phyloP scores from a whole-genome alignment of 352 stramenopile genomes.

The Achlya hypogyna region DNA sequence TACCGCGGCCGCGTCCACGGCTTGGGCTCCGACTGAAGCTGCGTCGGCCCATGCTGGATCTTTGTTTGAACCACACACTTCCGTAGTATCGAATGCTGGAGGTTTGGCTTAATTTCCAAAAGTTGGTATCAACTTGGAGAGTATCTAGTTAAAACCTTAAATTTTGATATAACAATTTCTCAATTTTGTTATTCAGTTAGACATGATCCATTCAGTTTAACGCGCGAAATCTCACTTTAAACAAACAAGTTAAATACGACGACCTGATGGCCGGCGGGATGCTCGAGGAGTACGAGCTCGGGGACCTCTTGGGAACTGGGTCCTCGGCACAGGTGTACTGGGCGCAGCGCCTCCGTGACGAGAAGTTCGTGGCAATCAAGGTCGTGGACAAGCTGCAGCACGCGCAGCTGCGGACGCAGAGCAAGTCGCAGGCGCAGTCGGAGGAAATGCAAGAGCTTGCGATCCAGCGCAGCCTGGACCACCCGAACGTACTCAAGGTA shows the following conservation, averaged over 20 bases:
- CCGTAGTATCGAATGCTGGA: background rate
- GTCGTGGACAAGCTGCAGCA: constrained; percentile 73
- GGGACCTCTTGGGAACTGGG: constrained; percentile 62
- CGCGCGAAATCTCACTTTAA: no score
- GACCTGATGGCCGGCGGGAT: background rate
- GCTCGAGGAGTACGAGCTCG: constrained; percentile 16
- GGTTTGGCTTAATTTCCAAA: background rate
- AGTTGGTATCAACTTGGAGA: no score
- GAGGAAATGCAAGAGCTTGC: constrained; percentile 61
- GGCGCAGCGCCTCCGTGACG: constrained; percentile 29
- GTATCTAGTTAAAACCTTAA: no score
- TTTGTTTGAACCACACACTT: constrained; percentile 20
- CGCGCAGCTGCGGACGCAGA: constrained; percentile 30
- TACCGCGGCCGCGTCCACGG: background rate
- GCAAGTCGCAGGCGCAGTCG: constrained; percentile 24
- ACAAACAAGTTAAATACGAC: background rate
- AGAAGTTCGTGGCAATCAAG: constrained; percentile 62
- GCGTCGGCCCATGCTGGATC: constrained; percentile 8
- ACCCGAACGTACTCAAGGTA: constrained; percentile 49
- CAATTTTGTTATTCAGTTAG: no score
- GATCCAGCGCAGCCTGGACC: constrained; percentile 46
- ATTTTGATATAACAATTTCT: no score
- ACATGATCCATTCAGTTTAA: no score
- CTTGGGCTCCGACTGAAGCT: constrained; percentile 13
- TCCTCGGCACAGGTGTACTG: constrained; percentile 73